Conservation (phyloP, 1,139 yeast genomes). For the Saccharomyces hybrid region DNA sequence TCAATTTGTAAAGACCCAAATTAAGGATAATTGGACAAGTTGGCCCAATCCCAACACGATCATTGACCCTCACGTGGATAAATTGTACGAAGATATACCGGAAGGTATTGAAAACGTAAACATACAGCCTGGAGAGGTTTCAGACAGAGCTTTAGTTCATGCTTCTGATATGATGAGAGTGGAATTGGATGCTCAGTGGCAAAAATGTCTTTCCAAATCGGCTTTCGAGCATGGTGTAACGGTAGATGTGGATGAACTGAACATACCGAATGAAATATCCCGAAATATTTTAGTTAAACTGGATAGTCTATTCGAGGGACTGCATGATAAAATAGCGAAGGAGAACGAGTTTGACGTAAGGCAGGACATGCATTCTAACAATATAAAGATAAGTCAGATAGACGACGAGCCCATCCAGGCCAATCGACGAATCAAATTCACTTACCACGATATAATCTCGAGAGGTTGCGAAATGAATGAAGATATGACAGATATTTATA, state of each 20-base stretch:
- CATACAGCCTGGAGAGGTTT: slow-evolving; percentile 19
- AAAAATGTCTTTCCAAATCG: slow-evolving; percentile 16
- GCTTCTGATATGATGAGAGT: slow-evolving; percentile 20
- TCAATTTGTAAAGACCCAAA: slow-evolving; percentile 21
- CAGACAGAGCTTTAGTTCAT: slow-evolving; percentile 20
- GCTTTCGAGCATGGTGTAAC: slow-evolving; percentile 11
- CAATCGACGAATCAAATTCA: slow-evolving; percentile 17
- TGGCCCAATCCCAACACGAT: slow-evolving; percentile 29
- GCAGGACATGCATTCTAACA: slow-evolving; percentile 16
- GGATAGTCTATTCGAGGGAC: slow-evolving; percentile 25
- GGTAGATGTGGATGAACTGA: slow-evolving; percentile 24
- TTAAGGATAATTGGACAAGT: slow-evolving; percentile 29
- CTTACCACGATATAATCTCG: slow-evolving; percentile 25
- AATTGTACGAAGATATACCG: slow-evolving; percentile 22
- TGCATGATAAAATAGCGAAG: slow-evolving; percentile 24
- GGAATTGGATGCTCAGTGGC: slow-evolving; percentile 29
- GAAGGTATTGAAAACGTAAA: slow-evolving; percentile 1
- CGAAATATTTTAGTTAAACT: slow-evolving; percentile 19
- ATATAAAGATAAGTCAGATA: slow-evolving; percentile 11
- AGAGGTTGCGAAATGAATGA: slow-evolving; percentile 29
- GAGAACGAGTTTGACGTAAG: slow-evolving; percentile 13
- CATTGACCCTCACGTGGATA: slow-evolving; percentile 24
- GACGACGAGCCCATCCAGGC: slow-evolving; percentile 12
- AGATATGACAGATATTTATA: slow-evolving; percentile 26
- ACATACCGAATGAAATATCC: slow-evolving; percentile 18